Evolutionary conservation across 2,329 filamentous ascomycete species (phyloP).

Genomic region (Pseudogymnoascus pannorum): DNA sequence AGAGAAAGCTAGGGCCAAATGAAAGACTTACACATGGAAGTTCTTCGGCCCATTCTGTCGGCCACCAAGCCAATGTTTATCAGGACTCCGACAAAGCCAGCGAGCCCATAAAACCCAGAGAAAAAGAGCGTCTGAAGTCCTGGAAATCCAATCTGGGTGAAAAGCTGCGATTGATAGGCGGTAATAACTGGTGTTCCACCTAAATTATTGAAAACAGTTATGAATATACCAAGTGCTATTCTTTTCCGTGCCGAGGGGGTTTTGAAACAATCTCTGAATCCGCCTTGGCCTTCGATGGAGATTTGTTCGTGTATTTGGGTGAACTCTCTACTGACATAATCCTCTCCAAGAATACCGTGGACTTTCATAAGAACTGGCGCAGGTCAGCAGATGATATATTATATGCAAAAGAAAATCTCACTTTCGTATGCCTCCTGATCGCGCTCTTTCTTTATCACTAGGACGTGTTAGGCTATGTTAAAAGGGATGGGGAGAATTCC

Average conservation of each 20-base stretch:
- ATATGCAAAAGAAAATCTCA: neutral
- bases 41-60: neutral
- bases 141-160: slow-evolving; percentile 11
- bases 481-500: neutral
- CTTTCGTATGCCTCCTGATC: neutral
- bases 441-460: neutral
- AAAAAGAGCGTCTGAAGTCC: slow-evolving; percentile 10
- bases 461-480: neutral
- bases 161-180: slow-evolving; percentile 12
- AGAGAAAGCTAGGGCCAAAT: neutral
- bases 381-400: neutral
- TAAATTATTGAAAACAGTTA: slow-evolving; percentile 11
- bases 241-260: slow-evolving; percentile 9
- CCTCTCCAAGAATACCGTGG: neutral
- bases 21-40: neutral
- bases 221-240: slow-evolving; percentile 10
- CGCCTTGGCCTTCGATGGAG: slow-evolving; percentile 8
- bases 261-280: slow-evolving; percentile 4
- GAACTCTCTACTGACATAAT: neutral
- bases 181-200: neutral
- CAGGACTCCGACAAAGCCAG: slow-evolving; percentile 11
- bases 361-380: neutral
- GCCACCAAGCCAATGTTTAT: neutral
- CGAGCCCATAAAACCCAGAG: slow-evolving; percentile 13
- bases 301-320: slow-evolving; percentile 10